Percentiles rank a stretch among this genome's conserved stretches.
Conservation (phyloP, 371 early-diverging fungal species). For the Zychaea mexicana region DNA sequence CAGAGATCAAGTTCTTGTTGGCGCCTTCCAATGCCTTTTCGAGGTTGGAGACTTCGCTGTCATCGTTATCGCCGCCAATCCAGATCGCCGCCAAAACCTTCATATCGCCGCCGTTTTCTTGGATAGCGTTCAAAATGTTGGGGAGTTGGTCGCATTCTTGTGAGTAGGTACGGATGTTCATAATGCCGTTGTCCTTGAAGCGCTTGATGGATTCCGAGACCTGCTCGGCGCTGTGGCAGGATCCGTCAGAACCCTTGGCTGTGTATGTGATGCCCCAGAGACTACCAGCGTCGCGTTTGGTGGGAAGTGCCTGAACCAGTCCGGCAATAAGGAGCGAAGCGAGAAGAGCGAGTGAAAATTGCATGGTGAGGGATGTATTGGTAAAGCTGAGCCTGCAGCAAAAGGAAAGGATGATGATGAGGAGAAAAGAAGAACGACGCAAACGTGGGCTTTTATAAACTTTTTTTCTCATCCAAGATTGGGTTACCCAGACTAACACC, state of each 20-base stretch:
- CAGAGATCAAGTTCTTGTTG: slow-evolving; percentile 22
- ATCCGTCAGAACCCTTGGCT: slow-evolving; percentile 32
- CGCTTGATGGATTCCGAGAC: slow-evolving; percentile 21
- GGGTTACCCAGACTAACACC: not conserved
- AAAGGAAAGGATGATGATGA: not conserved
- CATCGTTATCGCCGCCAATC: slow-evolving; percentile 36
- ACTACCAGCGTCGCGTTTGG: slow-evolving; percentile 18
- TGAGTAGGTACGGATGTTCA: slow-evolving; percentile 45
- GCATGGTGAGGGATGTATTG: slow-evolving; percentile 1
- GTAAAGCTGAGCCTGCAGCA: slow-evolving; percentile 17
- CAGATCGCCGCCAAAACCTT: slow-evolving; percentile 46
- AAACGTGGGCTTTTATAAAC: slow-evolving; percentile 1
- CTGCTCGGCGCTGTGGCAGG: slow-evolving; percentile 32
- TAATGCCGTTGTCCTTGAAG: slow-evolving; percentile 37
- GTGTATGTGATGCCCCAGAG: slow-evolving; percentile 31
- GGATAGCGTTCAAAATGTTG: slow-evolving; percentile 35
- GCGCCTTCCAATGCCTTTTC: slow-evolving; percentile 4
- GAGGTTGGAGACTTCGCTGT: slow-evolving; percentile 32
- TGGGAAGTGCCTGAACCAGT: slow-evolving; percentile 28
- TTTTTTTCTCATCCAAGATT: not conserved
- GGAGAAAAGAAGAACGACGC: not conserved
- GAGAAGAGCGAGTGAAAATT: slow-evolving; percentile 10
- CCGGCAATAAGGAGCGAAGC: slow-evolving; percentile 19
- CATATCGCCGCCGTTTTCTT: slow-evolving; percentile 32
- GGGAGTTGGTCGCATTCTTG: slow-evolving; percentile 48